These are phyloP conservation scores for Curvularia sp. DNA, from an alignment of 2,329 filamentous ascomycete species.

Conservation along the genomic window DNA sequence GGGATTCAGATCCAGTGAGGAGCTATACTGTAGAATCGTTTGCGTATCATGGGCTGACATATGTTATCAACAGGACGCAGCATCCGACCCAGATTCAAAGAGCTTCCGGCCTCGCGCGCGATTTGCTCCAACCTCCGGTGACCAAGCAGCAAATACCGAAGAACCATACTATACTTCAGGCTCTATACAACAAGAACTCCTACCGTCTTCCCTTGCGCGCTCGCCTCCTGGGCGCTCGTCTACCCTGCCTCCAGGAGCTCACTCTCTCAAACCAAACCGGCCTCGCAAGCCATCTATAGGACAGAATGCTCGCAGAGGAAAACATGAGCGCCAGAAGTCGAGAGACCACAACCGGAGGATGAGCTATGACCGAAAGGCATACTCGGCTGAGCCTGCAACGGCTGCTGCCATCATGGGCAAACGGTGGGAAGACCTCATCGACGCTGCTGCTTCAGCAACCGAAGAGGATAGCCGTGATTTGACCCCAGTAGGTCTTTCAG, in stretches of 20 bases:
- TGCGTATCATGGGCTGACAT: conserved; percentile 28
- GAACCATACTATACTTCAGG: conserved; percentile 56
- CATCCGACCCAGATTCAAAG: conserved; percentile 50
- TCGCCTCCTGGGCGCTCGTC: conserved; percentile 88
- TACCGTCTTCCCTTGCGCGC: conserved; percentile 80
- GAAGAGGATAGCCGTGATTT: conserved; percentile 89
- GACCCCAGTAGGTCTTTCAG: conserved; percentile 72
- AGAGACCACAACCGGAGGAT: conserved; percentile 76
- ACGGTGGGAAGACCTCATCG: conserved; percentile 95
- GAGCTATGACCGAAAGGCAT: conserved; percentile 78
- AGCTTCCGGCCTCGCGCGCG: conserved; percentile 48
- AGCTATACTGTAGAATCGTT: conserved; percentile 20
- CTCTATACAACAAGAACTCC: conserved; percentile 72
- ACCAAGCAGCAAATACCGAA: conserved; percentile 71
- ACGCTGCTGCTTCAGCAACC: conserved; percentile 89
- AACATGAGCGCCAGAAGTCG: conserved; percentile 82
- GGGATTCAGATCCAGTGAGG: conserved; percentile 49
- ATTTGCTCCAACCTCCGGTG: conserved; percentile 58
- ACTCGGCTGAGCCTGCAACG: conserved; percentile 82
- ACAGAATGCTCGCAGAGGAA: conserved; percentile 75
- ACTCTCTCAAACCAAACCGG: conserved; percentile 72
- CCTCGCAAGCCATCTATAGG: conserved; percentile 87
- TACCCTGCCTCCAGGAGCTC: conserved; percentile 82
- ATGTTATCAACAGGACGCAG: conserved; percentile 42
- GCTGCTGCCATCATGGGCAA: conserved; percentile 78